These are phyloP conservation scores for Wallacemonas collosoma DNA, from an alignment of 208 protist species.

Conservation along the genomic window DNA sequence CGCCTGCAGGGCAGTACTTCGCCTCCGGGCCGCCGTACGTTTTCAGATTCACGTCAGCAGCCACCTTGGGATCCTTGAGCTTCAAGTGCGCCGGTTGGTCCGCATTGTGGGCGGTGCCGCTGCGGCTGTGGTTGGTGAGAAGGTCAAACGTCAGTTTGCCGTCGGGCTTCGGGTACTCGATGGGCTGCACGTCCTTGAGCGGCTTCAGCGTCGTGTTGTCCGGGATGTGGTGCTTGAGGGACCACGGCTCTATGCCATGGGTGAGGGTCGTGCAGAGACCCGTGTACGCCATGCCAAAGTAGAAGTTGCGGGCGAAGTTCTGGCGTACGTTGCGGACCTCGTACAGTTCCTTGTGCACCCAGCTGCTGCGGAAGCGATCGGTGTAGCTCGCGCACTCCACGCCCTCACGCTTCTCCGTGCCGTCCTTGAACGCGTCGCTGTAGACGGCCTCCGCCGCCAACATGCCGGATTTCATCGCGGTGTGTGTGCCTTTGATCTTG, in stretches of 20 bases:
- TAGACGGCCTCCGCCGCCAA: slow-evolving; percentile 90
- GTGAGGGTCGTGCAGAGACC: slow-evolving; percentile 83
- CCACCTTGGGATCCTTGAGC: slow-evolving; percentile 68
- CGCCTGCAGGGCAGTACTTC: slow-evolving; percentile 96
- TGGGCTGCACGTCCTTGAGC: slow-evolving; percentile 71
- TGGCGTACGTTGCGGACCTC: slow-evolving; percentile 94
- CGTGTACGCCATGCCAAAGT: slow-evolving; percentile 78
- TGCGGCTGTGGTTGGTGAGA: slow-evolving; percentile 94
- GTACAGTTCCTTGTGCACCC: slow-evolving; percentile 95
- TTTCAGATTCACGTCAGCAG: slow-evolving; percentile 87
- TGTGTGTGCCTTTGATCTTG: slow-evolving; percentile 98
- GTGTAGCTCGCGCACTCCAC: slow-evolving; percentile 85
- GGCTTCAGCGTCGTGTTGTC: slow-evolving; percentile 84
- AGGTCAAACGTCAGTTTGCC: slow-evolving; percentile 96
- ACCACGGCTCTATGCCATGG: slow-evolving; percentile 91
- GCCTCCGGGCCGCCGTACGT: slow-evolving; percentile 92
- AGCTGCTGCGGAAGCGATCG: slow-evolving; percentile 87
- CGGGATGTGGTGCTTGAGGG: slow-evolving; percentile 69
- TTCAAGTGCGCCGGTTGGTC: slow-evolving; percentile 96
- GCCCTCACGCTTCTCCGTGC: slow-evolving; percentile 46
- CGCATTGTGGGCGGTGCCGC: slow-evolving; percentile 96
- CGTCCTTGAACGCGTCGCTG: slow-evolving; percentile 65
- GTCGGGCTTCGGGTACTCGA: slow-evolving; percentile 98
- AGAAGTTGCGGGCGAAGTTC: slow-evolving; percentile 87
- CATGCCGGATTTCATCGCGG: slow-evolving; percentile 95